These are phyloP conservation scores for Leptomonas pyrrhocoris DNA, from an alignment of 208 protist genomes.

Conservation along the genomic window DNA sequence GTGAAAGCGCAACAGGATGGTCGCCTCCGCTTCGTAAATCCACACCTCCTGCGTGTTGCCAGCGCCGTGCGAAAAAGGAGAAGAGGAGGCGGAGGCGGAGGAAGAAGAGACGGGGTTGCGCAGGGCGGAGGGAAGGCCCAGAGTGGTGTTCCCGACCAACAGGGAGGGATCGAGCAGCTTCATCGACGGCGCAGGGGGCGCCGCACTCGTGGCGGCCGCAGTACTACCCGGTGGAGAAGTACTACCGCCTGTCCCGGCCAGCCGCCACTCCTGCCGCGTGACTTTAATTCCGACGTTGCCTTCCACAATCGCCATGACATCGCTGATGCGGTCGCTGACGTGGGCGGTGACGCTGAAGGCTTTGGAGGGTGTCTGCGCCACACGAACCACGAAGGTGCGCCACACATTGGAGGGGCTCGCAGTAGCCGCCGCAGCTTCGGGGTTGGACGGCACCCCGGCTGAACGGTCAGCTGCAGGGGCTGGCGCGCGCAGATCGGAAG, in stretches of 20 bases:
- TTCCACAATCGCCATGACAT: constrained; percentile 87
- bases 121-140: constrained; percentile 54
- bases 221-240: neutral
- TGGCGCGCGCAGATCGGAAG: neutral
- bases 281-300: constrained; percentile 70
- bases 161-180: constrained; percentile 45
- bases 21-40: constrained; percentile 70
- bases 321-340: constrained; percentile 67
- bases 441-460: neutral
- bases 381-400: constrained; percentile 52
- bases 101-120: neutral
- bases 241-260: constrained; percentile 1
- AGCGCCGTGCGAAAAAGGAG: too few species aligned
- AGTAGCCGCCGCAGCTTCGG: neutral
- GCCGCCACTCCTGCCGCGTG: constrained; percentile 75
- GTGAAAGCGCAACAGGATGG: constrained; percentile 56
- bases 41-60: constrained; percentile 49
- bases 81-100: too few species aligned
- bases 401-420: constrained; percentile 18
- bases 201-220: neutral
- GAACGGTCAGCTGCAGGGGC: neutral
- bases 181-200: constrained; percentile 3
- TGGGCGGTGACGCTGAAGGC: constrained; percentile 87
- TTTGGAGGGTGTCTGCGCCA: constrained; percentile 60
- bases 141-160: constrained; percentile 56